phyloP scores from a whole-genome alignment of 768 basidiomycete genomes.

The Nevesoporus exiguus region DNA sequence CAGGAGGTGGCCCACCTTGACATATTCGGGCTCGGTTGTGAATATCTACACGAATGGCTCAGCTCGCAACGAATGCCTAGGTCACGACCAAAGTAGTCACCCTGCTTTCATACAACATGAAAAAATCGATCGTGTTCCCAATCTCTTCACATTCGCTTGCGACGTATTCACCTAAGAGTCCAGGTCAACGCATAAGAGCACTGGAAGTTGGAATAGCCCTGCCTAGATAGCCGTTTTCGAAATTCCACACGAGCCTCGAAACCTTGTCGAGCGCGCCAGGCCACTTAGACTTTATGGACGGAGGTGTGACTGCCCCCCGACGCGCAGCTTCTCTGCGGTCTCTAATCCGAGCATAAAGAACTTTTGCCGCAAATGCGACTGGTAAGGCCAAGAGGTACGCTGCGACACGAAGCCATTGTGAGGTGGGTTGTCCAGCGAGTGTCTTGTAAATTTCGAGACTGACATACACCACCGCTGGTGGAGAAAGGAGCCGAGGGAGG shows the following conservation, averaged over 20 bases:
- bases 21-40: constrained; percentile 38
- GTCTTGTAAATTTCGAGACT: constrained; percentile 10
- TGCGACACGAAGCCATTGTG: constrained; percentile 13
- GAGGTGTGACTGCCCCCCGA: background rate
- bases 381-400: constrained; percentile 28
- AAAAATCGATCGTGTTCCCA: constrained; percentile 25
- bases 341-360: constrained; percentile 44
- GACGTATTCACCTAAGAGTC: constrained; percentile 11
- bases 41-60: constrained; percentile 25
- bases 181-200: background rate
- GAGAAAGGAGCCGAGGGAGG: constrained; percentile 25
- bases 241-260: constrained; percentile 26
- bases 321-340: constrained; percentile 18
- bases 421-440: background rate
- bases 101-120: constrained; percentile 27
- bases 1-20: constrained; percentile 30
- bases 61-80: background rate
- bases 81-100: constrained; percentile 6
- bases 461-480: constrained; percentile 18
- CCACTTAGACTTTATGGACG: background rate
- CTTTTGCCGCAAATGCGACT: constrained; percentile 11
- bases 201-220: constrained; percentile 1
- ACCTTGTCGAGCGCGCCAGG: background rate
- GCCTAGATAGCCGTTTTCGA: constrained; percentile 49
- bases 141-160: constrained; percentile 10